phyloP scores from a whole-genome alignment of 163 green algal species.

The Prototheca wickerhamii region DNA sequence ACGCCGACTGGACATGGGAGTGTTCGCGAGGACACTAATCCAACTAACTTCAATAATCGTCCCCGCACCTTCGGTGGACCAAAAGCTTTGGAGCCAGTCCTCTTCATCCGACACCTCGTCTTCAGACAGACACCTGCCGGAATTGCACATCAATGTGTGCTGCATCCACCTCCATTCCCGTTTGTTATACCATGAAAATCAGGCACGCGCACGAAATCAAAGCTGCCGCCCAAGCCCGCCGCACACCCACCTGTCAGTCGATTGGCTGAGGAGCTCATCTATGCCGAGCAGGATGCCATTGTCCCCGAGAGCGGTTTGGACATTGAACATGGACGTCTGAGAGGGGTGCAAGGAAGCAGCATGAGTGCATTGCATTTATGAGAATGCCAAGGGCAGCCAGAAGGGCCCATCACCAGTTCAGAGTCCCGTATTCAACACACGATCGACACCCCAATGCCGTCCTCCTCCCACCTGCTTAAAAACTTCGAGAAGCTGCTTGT shows the following conservation, averaged over 20 bases:
- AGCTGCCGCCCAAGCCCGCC: background rate
- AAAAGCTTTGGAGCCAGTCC: constrained; percentile 49
- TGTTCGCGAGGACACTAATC: too few species aligned
- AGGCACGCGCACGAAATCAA: background rate
- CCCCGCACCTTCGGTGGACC: constrained; percentile 38
- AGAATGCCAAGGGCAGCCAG: too few species aligned
- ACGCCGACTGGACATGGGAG: too few species aligned
- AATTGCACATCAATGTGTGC: too few species aligned
- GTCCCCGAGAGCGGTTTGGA: constrained; percentile 53
- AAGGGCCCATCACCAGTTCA: too few species aligned
- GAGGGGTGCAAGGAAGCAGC: constrained; percentile 28
- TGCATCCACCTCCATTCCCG: too few species aligned
- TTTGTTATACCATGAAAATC: background rate
- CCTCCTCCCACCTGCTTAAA: constrained; percentile 33
- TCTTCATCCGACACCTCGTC: constrained; percentile 41
- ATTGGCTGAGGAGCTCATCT: constrained; percentile 19
- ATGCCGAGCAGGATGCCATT: constrained; percentile 54
- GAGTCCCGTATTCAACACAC: too few species aligned
- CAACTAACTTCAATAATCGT: constrained; percentile 1
- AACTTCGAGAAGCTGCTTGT: constrained; percentile 65
- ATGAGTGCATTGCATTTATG: background rate
- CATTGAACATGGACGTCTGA: constrained; percentile 80
- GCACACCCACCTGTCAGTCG: constrained; percentile 3
- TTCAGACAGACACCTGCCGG: constrained; percentile 20
- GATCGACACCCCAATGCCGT: background rate